Conservation (phyloP, 495 filamentous ascomycete species). For the Penicillium macrosclerotiorum region DNA sequence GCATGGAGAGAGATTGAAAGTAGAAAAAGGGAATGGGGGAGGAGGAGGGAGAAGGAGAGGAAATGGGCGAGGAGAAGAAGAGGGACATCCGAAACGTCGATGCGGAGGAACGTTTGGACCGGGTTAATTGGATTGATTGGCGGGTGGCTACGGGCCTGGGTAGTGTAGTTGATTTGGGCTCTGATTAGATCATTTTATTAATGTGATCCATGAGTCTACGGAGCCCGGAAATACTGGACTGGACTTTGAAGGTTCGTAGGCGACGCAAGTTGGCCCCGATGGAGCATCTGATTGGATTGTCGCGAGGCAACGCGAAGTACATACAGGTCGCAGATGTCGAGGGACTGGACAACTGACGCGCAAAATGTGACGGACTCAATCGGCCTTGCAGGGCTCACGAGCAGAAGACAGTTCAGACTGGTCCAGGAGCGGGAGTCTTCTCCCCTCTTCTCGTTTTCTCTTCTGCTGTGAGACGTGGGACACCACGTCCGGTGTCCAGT, state of each 20-base stretch:
- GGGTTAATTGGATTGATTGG: no score
- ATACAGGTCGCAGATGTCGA: background rate
- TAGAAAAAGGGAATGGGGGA: conserved; percentile 17
- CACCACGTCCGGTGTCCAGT: background rate
- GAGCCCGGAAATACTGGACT: no score
- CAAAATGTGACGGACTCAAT: background rate
- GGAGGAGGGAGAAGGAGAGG: conserved; percentile 14
- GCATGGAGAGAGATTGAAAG: conserved; percentile 31
- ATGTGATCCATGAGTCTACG: no score
- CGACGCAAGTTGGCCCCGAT: no score
- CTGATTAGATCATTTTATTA: no score
- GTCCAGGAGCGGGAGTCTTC: background rate
- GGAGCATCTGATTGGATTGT: no score
- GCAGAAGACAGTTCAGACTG: background rate
- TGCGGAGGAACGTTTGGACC: conserved; percentile 7
- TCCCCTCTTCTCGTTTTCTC: background rate
- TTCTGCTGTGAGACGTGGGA: background rate
- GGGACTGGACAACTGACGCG: background rate
- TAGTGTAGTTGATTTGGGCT: no score
- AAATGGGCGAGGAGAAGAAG: conserved; percentile 11
- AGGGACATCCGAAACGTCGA: conserved; percentile 10
- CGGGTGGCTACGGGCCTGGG: no score
- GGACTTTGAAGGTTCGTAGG: no score
- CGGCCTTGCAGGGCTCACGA: background rate
- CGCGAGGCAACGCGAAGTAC: no score